Evolutionary conservation across 495 filamentous ascomycete genomes (phyloP), one percentile per base, ranked within the genome.

Genomic region (Xeromyces bisporus): DNA sequence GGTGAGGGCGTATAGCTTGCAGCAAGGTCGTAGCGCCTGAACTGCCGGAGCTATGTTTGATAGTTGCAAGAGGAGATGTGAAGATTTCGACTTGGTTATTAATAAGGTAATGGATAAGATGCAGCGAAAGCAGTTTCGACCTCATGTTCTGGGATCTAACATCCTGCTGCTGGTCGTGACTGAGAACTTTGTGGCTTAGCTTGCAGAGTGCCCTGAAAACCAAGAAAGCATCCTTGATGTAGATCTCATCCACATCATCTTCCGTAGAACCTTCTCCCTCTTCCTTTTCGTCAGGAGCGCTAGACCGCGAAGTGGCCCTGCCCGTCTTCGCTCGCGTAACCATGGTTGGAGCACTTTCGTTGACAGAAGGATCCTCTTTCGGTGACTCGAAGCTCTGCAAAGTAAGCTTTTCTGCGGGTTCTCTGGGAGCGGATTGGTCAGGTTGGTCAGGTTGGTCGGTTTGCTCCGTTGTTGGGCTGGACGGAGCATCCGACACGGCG

Each of bases 141-240:
- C 91, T 73, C 91, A 99, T 96, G 14, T 85, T 80, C 38, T 93
- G 83, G 3, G 81, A 84, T 31, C 81, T 86, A 24, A 93, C 58
- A 43, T 99, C 91, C 35, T 87, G 78, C 23, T 93, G 72, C 40
- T 96, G 86, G 31, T 99, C 91, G 13, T 82, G 73, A 7, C 76
- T 67, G 14, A 99, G 57, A 24, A 81, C 57, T 46, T 94, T 99
- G 34, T 85, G 93, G 37, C 86, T 93, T 26, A 99, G 64, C 48
- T 93, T 93, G 64, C 91, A 99, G 55, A 99, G 86, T 6, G 91
- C 89, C 14, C 91, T 70, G 62, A 99, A 93, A 18, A 99, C 85
- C 9, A 99, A 62, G 49, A 93, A 99, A 9, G 91, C 83, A 53
- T 99, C 91, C 43, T 87, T 81, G 34, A 93, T 78, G 46, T 86